A percentile compares a stretch with the other conserved stretches of the same genome.
Evolutionary conservation across 768 basidiomycete species (phyloP).

Genomic region (Trametopsis cervina): DNA sequence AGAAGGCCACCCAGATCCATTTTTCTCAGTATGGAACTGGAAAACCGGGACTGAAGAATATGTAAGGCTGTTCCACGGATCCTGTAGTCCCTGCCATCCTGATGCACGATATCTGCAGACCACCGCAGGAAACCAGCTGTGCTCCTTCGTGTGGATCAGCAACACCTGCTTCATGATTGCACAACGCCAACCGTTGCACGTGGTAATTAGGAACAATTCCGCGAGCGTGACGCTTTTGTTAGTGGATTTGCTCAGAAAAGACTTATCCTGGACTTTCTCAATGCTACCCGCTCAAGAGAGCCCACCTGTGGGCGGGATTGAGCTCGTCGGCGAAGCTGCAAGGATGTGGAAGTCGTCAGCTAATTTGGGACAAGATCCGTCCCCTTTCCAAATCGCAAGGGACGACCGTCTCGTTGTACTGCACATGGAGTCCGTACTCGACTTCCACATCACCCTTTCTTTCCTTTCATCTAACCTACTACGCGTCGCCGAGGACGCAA

Average conservation of each 20-base stretch:
- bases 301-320: background rate
- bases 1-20: background rate
- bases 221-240: background rate
- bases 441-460: conserved; percentile 1
- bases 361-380: background rate
- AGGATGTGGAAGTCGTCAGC: background rate
- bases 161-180: conserved; percentile 5
- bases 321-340: background rate
- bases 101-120: background rate
- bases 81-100: background rate
- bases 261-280: too few species aligned
- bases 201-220: background rate
- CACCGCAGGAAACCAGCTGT: background rate
- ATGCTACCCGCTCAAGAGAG: too few species aligned
- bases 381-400: background rate
- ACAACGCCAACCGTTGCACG: background rate
- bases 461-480: conserved; percentile 2
- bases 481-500: too few species aligned
- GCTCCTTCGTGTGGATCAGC: conserved; percentile 4
- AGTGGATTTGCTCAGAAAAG: too few species aligned
- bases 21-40: conserved; percentile 7
- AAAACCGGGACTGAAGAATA: conserved; percentile 1
- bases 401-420: background rate
- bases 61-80: conserved; percentile 4
- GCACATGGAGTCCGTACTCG: background rate